phyloP scores from a whole-genome alignment of 495 filamentous ascomycete genomes.

The Neurospora sp. region DNA sequence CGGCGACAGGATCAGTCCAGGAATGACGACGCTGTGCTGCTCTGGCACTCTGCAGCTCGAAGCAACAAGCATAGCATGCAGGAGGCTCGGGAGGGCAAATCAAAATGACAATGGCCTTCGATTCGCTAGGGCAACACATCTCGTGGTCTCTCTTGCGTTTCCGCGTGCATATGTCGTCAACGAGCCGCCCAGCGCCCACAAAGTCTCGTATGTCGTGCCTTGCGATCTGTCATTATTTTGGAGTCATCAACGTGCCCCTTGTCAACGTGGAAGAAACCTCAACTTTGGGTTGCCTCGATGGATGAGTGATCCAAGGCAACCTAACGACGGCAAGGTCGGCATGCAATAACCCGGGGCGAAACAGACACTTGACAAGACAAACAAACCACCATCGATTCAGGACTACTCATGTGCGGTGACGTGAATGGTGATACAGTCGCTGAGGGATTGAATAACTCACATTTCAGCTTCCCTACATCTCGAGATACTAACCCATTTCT shows the following conservation, averaged over 20 bases:
- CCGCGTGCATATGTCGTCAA: neutral
- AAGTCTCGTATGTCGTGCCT: neutral
- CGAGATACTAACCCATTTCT: neutral
- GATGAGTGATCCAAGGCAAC: neutral
- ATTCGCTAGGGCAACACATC: neutral
- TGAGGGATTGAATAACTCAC: neutral
- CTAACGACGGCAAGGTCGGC: neutral
- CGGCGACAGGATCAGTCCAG: neutral
- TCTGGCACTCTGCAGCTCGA: neutral
- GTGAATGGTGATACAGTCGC: neutral
- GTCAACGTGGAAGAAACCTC: neutral
- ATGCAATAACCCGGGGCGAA: neutral
- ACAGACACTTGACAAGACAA: neutral
- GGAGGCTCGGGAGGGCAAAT: neutral
- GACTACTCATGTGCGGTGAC: neutral
- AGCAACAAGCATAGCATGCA: neutral
- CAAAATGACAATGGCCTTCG: neutral
- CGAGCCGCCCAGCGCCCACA: neutral
- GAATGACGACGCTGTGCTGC: neutral
- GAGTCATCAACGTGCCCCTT: neutral
- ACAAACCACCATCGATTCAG: neutral
- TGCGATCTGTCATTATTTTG: neutral
- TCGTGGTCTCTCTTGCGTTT: neutral
- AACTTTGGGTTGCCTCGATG: neutral
- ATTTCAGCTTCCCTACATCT: neutral